Conservation (phyloP, 2,329 filamentous ascomycete species). For the Fusarium anthophilum region DNA sequence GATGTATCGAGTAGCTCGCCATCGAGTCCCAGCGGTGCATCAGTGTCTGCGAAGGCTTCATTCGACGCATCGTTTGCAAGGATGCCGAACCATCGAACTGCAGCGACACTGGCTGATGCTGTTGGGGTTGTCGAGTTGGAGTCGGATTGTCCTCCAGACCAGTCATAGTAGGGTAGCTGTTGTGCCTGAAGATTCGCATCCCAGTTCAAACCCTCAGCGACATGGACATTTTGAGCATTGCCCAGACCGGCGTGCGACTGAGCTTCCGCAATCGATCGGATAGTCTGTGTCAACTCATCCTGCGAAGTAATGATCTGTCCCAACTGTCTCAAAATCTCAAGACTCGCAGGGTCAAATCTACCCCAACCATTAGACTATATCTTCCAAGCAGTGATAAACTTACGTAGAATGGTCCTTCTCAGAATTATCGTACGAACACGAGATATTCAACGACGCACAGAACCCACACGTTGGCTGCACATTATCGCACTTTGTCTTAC, state of each 20-base stretch:
- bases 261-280: conserved; percentile 22
- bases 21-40: background rate
- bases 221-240: background rate
- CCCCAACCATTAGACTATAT: background rate
- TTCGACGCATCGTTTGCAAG: conserved; percentile 29
- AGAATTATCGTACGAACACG: conserved; percentile 46
- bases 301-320: conserved; percentile 35
- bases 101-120: conserved; percentile 36
- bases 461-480: conserved; percentile 49
- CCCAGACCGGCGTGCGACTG: background rate
- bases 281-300: conserved; percentile 25
- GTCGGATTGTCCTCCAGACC: conserved; percentile 12
- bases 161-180: conserved; percentile 1
- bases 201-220: background rate
- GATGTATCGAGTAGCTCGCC: conserved; percentile 15
- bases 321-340: conserved; percentile 46
- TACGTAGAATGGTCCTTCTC: conserved; percentile 43
- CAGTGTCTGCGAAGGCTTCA: background rate
- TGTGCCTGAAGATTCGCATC: background rate
- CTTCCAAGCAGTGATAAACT: background rate
- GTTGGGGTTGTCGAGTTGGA: conserved; percentile 36
- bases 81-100: conserved; percentile 41
- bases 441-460: conserved; percentile 45
- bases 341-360: conserved; percentile 50
- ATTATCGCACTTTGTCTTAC: conserved; percentile 53